Percentiles rank a stretch among this genome's conserved stretches.
Evolutionary conservation across 1,284 basidiomycete genomes (phyloP).

Genomic region (Leucoagaricus sp.): DNA sequence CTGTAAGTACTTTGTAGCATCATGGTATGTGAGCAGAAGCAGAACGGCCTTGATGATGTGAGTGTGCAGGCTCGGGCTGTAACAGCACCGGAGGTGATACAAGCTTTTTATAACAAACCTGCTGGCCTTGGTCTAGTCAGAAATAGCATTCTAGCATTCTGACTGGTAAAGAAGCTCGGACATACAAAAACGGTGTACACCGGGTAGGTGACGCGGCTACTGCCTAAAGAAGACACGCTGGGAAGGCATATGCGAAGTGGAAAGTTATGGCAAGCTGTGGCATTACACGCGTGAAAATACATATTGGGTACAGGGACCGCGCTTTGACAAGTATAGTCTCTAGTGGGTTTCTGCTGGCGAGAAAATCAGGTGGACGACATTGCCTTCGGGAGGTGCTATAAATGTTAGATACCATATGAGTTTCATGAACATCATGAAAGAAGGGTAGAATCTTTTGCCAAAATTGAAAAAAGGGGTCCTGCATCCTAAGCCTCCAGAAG

Average conservation of each 20-base stretch:
- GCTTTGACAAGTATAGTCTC: too few species aligned
- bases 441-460: background rate
- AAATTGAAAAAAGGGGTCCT: background rate
- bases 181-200: background rate
- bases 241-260: background rate
- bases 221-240: background rate
- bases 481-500: background rate
- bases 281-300: background rate
- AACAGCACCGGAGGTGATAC: background rate
- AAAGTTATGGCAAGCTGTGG: background rate
- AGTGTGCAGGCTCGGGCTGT: background rate
- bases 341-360: too few species aligned
- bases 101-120: background rate
- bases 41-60: background rate
- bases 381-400: slow-evolving; percentile 1
- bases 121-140: too few species aligned
- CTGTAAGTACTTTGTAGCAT: background rate
- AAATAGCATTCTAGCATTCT: too few species aligned
- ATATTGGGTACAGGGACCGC: too few species aligned
- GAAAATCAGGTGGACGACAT: background rate
- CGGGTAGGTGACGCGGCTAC: background rate
- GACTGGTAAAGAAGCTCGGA: background rate
- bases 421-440: slow-evolving; percentile 10
- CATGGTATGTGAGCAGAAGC: background rate
- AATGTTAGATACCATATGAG: background rate